Base-by-base conservation (phyloP, 257 asterid genomes). In the Solanum pennellii region DNA sequence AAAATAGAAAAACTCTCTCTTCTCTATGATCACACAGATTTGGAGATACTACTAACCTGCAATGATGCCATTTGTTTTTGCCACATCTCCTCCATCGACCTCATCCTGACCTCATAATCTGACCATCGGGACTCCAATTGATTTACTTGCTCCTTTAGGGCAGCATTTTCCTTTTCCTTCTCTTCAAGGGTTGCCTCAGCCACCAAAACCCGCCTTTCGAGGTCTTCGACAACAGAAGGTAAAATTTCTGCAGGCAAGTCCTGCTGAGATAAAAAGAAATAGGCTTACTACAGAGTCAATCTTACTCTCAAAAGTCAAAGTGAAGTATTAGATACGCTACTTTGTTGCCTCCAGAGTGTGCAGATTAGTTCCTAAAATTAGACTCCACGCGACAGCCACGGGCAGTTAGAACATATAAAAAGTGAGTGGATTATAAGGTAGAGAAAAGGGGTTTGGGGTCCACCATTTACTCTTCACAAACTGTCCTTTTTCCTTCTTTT, bases 61-160 rank as follows among this genome's bases (percentile, higher is more conserved):
- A 93, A 88, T 68, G 95, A 91, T 83, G 91, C 80, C 87, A 93
- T 90, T 92, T 94, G 96, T 86, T 91, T 93, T 89, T 94, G 93
- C 95, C 98, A 95, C 87, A 83, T 88, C 42, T 89, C 93, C 91
- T 94, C 96, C 90, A 91, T 66, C 56, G 92, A 92, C 91, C 91
- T 92, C 95, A 93, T 92, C 91, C 90, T 95, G 84, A 87, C 72
- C 89, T 94, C 97, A 62, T 90, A 93, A 79, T 95, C 93, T 37
- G 89, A 89, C 94, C 93, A 92, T 31, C 91, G 88, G 12, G 88
- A 91, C 91, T 94, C 93, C 74, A 86, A 89, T 83, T 91, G 92
- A 49, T 87, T 87, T 68, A 93, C 85, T 86, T 92, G 96, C 87
- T 90, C 93, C 91, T 93, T 90, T 75, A 95, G 83, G 27, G 92